These are phyloP conservation scores for Chytriomyces sp. DNA, from an alignment of 192 early-diverging fungal species.

Conservation along the genomic window DNA sequence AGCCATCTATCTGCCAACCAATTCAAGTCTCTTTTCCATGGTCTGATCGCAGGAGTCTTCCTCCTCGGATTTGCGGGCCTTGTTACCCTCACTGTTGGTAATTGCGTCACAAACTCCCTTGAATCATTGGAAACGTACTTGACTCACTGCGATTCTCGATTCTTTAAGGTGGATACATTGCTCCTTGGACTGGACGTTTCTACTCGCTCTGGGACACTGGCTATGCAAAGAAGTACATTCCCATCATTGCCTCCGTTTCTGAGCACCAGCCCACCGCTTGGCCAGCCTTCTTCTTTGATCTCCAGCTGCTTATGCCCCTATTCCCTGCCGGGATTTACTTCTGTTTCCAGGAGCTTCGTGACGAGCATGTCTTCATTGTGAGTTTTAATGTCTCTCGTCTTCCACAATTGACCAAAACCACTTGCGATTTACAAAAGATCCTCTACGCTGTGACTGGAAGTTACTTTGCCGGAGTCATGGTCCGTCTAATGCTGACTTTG, in stretches of 20 bases:
- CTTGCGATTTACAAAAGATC: conserved; percentile 49
- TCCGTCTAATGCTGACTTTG: conserved; percentile 96
- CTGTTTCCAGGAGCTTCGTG: conserved; percentile 89
- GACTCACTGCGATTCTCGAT: too few species aligned
- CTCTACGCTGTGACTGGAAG: conserved; percentile 96
- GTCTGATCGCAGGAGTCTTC: conserved; percentile 59
- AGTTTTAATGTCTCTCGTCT: not conserved
- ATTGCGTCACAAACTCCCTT: too few species aligned
- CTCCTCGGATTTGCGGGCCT: conserved; percentile 64
- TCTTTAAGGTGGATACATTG: conserved; percentile 76
- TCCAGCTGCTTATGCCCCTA: conserved; percentile 92
- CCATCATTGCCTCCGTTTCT: conserved; percentile 99
- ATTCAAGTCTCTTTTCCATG: conserved; percentile 80
- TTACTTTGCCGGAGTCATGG: conserved; percentile 99
- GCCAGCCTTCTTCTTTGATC: conserved; percentile 99
- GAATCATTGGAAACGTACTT: too few species aligned
- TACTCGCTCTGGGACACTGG: conserved; percentile 99
- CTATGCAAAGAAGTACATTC: conserved; percentile 99
- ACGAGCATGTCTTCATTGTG: conserved; percentile 94
- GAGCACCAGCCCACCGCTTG: conserved; percentile 99
- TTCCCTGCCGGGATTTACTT: conserved; percentile 98
- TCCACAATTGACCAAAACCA: not conserved
- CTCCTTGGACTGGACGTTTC: conserved; percentile 98
- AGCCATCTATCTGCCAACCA: conserved; percentile 78
- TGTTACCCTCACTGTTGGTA: conserved; percentile 69